These are phyloP conservation scores for Globisporangium spinosum DNA, from an alignment of 352 stramenopile genomes.

Conservation along the genomic window DNA sequence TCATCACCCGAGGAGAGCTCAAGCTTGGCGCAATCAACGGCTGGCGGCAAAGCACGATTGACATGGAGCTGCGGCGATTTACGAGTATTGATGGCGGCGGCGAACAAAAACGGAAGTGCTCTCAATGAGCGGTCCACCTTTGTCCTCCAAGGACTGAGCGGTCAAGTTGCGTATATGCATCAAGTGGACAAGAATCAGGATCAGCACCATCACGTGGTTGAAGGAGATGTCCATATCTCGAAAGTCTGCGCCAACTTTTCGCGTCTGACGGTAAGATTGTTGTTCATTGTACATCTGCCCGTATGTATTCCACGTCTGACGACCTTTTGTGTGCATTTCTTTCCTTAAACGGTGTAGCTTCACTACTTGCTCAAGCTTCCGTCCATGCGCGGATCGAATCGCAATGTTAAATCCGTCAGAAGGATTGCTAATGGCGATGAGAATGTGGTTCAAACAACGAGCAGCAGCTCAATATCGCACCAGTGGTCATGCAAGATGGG, in stretches of 20 bases:
- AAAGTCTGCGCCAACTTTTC: constrained; percentile 4
- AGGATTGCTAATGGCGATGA: background rate
- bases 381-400: constrained; percentile 1
- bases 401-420: background rate
- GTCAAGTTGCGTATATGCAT: constrained; percentile 12
- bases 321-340: background rate
- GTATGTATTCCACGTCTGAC: background rate
- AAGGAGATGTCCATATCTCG: constrained; percentile 5
- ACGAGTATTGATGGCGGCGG: background rate
- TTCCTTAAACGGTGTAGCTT: constrained; percentile 20
- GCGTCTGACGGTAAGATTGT: constrained; percentile 14
- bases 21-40: background rate
- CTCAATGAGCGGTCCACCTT: background rate
- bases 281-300: background rate
- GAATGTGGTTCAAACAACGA: background rate
- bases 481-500: constrained; percentile 25
- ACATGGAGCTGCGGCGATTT: constrained; percentile 11
- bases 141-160: constrained; percentile 4
- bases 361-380: constrained; percentile 42
- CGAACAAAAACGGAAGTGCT: background rate
- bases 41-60: constrained; percentile 7
- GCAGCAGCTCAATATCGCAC: background rate
- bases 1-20: background rate
- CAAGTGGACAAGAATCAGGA: background rate
- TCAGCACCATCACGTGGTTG: constrained; percentile 11